Conservation (phyloP, 176 grass and related monocot genomes). For the Phyllostachys edulis region DNA sequence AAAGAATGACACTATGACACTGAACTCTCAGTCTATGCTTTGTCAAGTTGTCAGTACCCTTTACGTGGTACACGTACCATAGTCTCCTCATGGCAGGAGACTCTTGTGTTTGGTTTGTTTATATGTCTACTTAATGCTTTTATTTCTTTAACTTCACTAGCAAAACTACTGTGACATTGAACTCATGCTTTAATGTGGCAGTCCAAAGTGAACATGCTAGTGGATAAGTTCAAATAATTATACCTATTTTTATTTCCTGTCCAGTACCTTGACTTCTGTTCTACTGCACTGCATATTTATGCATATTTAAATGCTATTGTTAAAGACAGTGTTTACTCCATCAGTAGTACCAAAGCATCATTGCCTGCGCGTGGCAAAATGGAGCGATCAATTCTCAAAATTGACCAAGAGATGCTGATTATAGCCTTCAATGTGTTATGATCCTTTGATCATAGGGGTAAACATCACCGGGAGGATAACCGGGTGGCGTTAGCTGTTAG, state of each 20-base stretch:
- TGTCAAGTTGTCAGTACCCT: neutral
- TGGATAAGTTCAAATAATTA: neutral
- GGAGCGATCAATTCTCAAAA: neutral
- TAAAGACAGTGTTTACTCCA: neutral
- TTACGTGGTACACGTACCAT: neutral
- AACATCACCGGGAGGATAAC: no score
- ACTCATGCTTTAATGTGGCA: neutral
- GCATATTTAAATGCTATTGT: neutral
- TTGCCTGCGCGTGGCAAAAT: neutral
- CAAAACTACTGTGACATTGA: neutral
- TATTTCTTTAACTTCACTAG: neutral
- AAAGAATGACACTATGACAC: neutral
- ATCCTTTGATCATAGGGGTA: no score
- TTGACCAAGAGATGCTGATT: neutral
- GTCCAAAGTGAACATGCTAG: neutral
- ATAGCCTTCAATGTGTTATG: neutral
- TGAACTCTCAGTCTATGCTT: neutral
- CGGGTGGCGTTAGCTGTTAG: no score
- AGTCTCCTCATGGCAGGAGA: neutral
- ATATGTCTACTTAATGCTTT: neutral
- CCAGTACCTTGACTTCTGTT: neutral
- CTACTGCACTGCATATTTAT: neutral
- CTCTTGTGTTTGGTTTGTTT: neutral
- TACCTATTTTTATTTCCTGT: neutral
- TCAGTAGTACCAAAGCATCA: neutral